A percentile compares a stretch with the other conserved stretches of the same genome.
These are phyloP conservation scores for Knoxdaviesia capensis DNA, from an alignment of 2,329 filamentous ascomycete species.

Conservation along the genomic window DNA sequence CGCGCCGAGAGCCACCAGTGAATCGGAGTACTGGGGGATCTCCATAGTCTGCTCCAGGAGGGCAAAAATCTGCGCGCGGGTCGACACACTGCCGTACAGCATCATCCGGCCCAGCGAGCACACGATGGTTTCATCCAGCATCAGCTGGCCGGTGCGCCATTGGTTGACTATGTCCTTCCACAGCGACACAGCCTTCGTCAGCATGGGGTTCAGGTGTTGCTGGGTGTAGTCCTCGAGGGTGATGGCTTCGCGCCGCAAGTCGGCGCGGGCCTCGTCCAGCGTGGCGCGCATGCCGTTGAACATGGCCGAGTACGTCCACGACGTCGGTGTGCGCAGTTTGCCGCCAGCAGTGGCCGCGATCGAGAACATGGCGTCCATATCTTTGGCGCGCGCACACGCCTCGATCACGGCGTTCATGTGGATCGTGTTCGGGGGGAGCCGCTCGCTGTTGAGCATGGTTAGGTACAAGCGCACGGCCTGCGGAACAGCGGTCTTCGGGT, in stretches of 20 bases:
- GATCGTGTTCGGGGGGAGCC: constrained; percentile 51
- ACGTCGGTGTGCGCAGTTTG: constrained; percentile 40
- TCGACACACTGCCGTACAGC: constrained; percentile 38
- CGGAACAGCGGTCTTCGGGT: constrained; percentile 36
- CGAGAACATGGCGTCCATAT: constrained; percentile 66
- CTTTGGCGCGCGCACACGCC: constrained; percentile 52
- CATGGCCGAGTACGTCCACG: constrained; percentile 61
- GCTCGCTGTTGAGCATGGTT: constrained; percentile 43
- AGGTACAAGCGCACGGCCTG: constrained; percentile 62
- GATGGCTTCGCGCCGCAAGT: no score
- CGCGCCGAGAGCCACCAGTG: background rate
- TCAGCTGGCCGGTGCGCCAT: constrained; percentile 51
- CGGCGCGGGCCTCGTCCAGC: constrained; percentile 13
- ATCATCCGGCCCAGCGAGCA: constrained; percentile 65
- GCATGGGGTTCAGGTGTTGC: constrained; percentile 3
- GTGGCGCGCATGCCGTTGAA: constrained; percentile 50
- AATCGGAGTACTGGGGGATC: constrained; percentile 27
- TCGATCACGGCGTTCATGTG: constrained; percentile 80
- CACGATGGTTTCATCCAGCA: constrained; percentile 61
- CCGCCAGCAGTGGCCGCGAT: constrained; percentile 55
- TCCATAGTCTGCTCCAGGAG: constrained; percentile 69
- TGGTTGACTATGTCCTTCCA: constrained; percentile 66
- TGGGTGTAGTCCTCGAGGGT: constrained; percentile 1
- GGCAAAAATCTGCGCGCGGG: constrained; percentile 53
- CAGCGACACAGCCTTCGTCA: constrained; percentile 44